Conservation (phyloP, 805 yeast genomes). For the Starmera amethionina region DNA sequence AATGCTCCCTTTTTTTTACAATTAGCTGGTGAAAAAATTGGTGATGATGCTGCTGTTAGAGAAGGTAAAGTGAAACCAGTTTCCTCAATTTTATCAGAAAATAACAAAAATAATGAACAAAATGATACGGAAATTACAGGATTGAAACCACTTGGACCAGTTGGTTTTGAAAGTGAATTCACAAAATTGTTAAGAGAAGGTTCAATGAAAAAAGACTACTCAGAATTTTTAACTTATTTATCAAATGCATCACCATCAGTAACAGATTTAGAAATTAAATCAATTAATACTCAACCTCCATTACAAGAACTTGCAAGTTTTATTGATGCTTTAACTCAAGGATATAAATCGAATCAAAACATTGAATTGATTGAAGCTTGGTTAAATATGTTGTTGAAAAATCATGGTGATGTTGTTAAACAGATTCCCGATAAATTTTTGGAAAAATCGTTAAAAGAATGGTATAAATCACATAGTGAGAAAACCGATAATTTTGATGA, state of each 20-base stretch:
- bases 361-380: slow-evolving; percentile 78
- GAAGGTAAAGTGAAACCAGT: slow-evolving; percentile 23
- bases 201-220: slow-evolving; percentile 27
- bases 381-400: slow-evolving; percentile 60
- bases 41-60: slow-evolving; percentile 49
- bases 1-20: slow-evolving; percentile 75
- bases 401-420: slow-evolving; percentile 74
- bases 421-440: slow-evolving; percentile 31
- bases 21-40: slow-evolving; percentile 55
- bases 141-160: slow-evolving; percentile 20
- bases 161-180: slow-evolving; percentile 63
- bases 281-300: slow-evolving; percentile 60
- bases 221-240: slow-evolving; percentile 44
- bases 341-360: slow-evolving; percentile 45
- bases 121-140: background rate
- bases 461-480: slow-evolving; percentile 33
- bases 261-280: slow-evolving; percentile 80
- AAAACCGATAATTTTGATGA: slow-evolving; percentile 48
- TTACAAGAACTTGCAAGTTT: slow-evolving; percentile 56
- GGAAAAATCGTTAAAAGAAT: slow-evolving; percentile 34
- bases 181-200: slow-evolving; percentile 55
- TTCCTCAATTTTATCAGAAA: slow-evolving; percentile 9
- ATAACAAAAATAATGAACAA: slow-evolving; percentile 2
- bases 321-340: slow-evolving; percentile 55
- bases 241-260: slow-evolving; percentile 61